Percentiles rank a stretch among this genome's conserved stretches.
Conservation (phyloP, 139 green algal genomes). For the Ulvella scutata region DNA sequence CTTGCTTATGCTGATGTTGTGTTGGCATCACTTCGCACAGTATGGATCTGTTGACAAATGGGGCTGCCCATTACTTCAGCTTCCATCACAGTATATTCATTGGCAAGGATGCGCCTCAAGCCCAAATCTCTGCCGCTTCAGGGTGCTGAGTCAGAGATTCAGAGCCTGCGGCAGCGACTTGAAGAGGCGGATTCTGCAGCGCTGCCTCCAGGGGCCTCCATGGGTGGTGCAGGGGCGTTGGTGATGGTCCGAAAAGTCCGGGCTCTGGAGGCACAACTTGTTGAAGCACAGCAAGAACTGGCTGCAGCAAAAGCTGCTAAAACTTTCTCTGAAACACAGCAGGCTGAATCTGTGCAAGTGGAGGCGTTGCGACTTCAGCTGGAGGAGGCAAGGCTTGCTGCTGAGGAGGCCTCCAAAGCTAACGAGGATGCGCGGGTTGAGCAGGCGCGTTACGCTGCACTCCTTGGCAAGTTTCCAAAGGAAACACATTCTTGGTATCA, state of each 20-base stretch:
- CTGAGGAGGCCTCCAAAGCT: too few relatives aligned
- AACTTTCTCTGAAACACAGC: background rate
- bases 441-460: too few relatives aligned
- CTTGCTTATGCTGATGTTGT: too few relatives aligned
- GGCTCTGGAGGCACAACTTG: background rate
- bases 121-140: too few relatives aligned
- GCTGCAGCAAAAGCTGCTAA: background rate
- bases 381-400: too few relatives aligned
- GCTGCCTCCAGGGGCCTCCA: background rate
- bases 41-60: too few relatives aligned
- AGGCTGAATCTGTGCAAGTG: background rate
- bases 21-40: too few relatives aligned
- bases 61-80: too few relatives aligned
- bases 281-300: background rate
- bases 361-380: background rate
- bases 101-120: too few relatives aligned
- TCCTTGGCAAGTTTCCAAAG: too few relatives aligned
- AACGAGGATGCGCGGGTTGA: background rate
- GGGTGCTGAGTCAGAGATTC: background rate
- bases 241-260: constrained; percentile 1
- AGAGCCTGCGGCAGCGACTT: background rate
- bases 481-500: too few relatives aligned
- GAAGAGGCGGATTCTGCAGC: background rate
- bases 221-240: background rate
- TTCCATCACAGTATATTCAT: too few relatives aligned